Base-by-base conservation (phyloP, 1,139 yeast species). In the Sugiyamaella japonica region DNA sequence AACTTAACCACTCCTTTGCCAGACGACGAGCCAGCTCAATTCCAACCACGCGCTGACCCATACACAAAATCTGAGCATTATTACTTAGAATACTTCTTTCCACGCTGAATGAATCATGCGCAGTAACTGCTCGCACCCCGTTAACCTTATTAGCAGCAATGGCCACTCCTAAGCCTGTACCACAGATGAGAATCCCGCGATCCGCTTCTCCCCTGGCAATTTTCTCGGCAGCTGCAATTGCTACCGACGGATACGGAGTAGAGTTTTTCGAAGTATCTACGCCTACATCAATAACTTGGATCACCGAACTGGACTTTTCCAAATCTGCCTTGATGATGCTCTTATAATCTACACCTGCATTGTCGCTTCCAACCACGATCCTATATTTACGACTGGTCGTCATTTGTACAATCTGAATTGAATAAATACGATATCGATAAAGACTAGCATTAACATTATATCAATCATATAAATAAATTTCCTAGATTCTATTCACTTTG, bases 31-130 rank as follows among this genome's bases (percentile, higher is more conserved):
- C 79, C 36, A 76, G 68, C 59, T 76, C 78, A 16, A 75, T 55
- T 1, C 80, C 80, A 48, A 76, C 67, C n/a, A 76, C 80, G 56
- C 80, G 66, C 62, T 76, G 76, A 1, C 80, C 80, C 78, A 76
- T 74, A 61, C 80, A 76, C 54, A 76, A 68, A 4, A 76, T 70
- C 59, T 76, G 80, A 57, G 76, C 72, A 59, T 76, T 68, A 61
- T 76, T 76, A 17, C 76, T 70, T 39, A 75, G 67, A 43, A 76
- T 75, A 43, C 76, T 70, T 56, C 80, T 66, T 60, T 76, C 80
- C 28, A 76, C 80, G 45, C 76, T 70, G 63, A 76, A 76, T 12
- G 76, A 71, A 61, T 76, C 80, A 57, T 76, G 80, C 1, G 80
- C 80, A 17, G 80, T 76, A n/a, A 74, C 80, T 1, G 80, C 80